Percentiles rank a stretch among this genome's conserved stretches.
These are phyloP conservation scores for Chrysoporthe deuterocubensis DNA, from an alignment of 2,329 filamentous ascomycete species.

Conservation along the genomic window DNA sequence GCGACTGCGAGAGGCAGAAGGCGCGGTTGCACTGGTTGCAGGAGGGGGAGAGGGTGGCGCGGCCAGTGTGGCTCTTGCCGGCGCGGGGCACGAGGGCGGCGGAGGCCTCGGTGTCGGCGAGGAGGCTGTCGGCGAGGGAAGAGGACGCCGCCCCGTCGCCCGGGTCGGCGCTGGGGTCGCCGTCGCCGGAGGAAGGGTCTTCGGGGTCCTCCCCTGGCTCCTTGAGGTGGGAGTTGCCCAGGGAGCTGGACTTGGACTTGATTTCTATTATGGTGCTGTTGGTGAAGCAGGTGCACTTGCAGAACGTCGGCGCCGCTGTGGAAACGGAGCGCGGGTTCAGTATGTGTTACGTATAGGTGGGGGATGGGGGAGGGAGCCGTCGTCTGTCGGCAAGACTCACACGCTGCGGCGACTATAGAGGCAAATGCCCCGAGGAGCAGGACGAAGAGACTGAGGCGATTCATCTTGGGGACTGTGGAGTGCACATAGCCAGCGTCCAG, in stretches of 20 bases:
- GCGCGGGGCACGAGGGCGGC: conserved; percentile 20
- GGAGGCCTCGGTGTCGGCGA: conserved; percentile 15
- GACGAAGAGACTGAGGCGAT: conserved; percentile 35
- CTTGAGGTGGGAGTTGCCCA: conserved; percentile 45
- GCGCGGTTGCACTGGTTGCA: conserved; percentile 68
- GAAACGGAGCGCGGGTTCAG: background rate
- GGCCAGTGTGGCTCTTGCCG: conserved; percentile 30
- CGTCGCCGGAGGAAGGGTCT: conserved; percentile 31
- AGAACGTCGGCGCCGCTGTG: conserved; percentile 65
- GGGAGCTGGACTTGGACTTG: conserved; percentile 43
- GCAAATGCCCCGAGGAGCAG: conserved; percentile 38
- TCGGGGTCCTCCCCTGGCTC: conserved; percentile 14
- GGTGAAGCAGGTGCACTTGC: conserved; percentile 72
- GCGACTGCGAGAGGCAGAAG: conserved; percentile 63
- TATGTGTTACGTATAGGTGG: background rate
- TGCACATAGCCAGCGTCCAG: background rate
- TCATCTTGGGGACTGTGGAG: conserved; percentile 30
- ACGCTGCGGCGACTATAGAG: conserved; percentile 43
- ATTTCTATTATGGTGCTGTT: conserved; percentile 66
- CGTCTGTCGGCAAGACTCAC: conserved; percentile 39
- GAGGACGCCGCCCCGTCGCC: conserved; percentile 26
- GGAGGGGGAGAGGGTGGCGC: conserved; percentile 46
- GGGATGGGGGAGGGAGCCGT: background rate
- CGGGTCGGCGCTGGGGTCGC: conserved; percentile 30
- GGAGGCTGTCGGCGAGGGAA: background rate